Evolutionary conservation across 75 land plant species (phyloP), one percentile per base, ranked within the genome.

Genomic region (Pinus taeda): DNA sequence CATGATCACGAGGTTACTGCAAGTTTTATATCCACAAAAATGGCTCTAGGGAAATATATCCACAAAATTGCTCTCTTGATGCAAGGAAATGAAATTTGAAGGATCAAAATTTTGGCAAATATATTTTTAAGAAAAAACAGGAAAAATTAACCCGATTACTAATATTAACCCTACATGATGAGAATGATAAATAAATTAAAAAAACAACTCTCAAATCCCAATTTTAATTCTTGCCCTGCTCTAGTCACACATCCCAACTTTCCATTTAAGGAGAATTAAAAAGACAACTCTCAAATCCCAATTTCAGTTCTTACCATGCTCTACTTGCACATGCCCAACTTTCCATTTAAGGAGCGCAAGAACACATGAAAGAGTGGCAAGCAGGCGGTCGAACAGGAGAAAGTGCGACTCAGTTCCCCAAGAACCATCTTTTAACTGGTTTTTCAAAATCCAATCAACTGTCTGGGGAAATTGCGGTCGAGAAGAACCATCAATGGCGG

Each of bases 401-500:
- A 59, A 75, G 76, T 20, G 15, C 29, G 17, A 12, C 5, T 18
- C 42, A 71, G 71, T 74, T 13, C 76, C 76, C 76, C 76, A 75
- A 9, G 76, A 75, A 4, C 76, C 76, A 59, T 75, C 76, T 2
- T 3, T 12, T 36, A 75, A 59, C 29, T 62, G 36, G 75, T 75
- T 56, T 24, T 75, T 20, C 14, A 24, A 14, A 24, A 75, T 75
- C 76, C 76, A 75, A 22, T 72, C 37, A 12, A 74, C 12, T 21
- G 75, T 42, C 18, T 21, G 49, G 22, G 85, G 85, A 55, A 83
- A 83, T 60, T 83, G 76, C 36, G 83, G 85, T 5, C 57, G 37
- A 8, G 22, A 17, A n/a, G 60, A 59, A n/a, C 60, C 60, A 59
- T 59, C 66, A 24, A n/a, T 15, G 29, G 79, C 30, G 18, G 79